A percentile compares a stretch with the other conserved stretches of the same genome.
phyloP scores from a whole-genome alignment of 257 asterid species.

The Nicotiana benthamiana region DNA sequence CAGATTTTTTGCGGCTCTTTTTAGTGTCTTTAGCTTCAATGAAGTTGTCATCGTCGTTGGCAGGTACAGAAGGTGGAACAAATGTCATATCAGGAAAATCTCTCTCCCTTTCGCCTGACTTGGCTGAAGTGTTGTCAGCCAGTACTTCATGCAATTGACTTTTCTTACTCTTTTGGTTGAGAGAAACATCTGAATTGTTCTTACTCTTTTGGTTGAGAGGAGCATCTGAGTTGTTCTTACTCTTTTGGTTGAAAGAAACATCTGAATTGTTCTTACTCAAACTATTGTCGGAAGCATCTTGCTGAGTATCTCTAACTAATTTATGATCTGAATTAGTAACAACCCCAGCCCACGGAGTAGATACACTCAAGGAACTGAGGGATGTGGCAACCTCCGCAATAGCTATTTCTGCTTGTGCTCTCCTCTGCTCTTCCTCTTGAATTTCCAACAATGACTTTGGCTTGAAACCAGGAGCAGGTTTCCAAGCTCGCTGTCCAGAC shows the following conservation, averaged over 20 bases:
- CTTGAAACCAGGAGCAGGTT: slow-evolving; percentile 94
- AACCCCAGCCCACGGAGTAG: slow-evolving; percentile 69
- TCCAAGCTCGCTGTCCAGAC: slow-evolving; percentile 74
- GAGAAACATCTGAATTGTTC: slow-evolving; percentile 34
- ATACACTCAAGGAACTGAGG: slow-evolving; percentile 36
- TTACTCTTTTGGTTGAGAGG: slow-evolving; percentile 5
- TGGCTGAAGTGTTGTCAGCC: slow-evolving; percentile 39
- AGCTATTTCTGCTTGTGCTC: slow-evolving; percentile 52
- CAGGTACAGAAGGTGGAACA: slow-evolving; percentile 24
- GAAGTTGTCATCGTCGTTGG: slow-evolving; percentile 46
- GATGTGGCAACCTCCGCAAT: slow-evolving; percentile 48
- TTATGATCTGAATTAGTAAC: slow-evolving; percentile 47
- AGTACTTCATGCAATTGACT: slow-evolving; percentile 54
- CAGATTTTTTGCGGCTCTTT: slow-evolving; percentile 81
- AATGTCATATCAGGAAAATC: slow-evolving; percentile 29
- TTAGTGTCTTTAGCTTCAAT: slow-evolving; percentile 90
- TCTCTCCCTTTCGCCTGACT: slow-evolving; percentile 35
- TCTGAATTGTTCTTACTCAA: slow-evolving; percentile 33
- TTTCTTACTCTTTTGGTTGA: slow-evolving; percentile 41
- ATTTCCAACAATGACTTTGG: slow-evolving; percentile 85
- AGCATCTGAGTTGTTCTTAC: slow-evolving; percentile 44
- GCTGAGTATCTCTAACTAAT: slow-evolving; percentile 31
- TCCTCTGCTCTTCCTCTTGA: slow-evolving; percentile 92
- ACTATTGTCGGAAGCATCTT: slow-evolving; percentile 28
- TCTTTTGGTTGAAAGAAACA: slow-evolving; percentile 30